These are phyloP conservation scores for Mucor irregularis DNA, from an alignment of 371 early-diverging fungal genomes.

Conservation along the genomic window DNA sequence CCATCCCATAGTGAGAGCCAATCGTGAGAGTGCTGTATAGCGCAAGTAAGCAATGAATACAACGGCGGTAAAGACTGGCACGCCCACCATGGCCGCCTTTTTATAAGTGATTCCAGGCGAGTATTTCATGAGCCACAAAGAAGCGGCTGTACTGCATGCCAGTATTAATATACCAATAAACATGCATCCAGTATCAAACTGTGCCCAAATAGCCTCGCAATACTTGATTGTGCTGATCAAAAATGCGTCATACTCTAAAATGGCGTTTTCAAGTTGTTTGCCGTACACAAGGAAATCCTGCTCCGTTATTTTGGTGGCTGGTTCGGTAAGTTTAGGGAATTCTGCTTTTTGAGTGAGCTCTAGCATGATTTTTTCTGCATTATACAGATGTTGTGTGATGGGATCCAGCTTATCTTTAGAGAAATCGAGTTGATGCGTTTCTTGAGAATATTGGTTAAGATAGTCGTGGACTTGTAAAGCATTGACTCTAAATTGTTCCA, in stretches of 20 bases:
- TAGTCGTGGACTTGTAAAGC: slow-evolving; percentile 81
- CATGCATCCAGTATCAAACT: slow-evolving; percentile 81
- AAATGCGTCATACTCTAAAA: slow-evolving; percentile 62
- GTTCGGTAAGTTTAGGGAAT: slow-evolving; percentile 11
- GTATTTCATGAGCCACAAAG: slow-evolving; percentile 6
- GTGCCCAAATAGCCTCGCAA: slow-evolving; percentile 88
- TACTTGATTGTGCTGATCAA: slow-evolving; percentile 66
- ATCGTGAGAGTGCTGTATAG: not conserved
- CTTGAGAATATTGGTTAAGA: slow-evolving; percentile 48
- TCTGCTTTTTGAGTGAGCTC: slow-evolving; percentile 34
- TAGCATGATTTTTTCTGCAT: slow-evolving; percentile 23
- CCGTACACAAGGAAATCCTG: not conserved
- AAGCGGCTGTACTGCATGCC: slow-evolving; percentile 14
- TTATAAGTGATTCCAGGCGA: not conserved
- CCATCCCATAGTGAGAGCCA: slow-evolving; percentile 5
- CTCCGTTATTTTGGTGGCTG: not conserved
- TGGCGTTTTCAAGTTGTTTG: slow-evolving; percentile 30
- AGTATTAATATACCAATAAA: slow-evolving; percentile 57
- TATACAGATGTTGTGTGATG: slow-evolving; percentile 23
- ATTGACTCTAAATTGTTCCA: slow-evolving; percentile 67
- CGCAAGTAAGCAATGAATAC: not conserved
- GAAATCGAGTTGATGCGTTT: slow-evolving; percentile 39
- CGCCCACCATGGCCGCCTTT: not conserved
- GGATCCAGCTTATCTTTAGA: slow-evolving; percentile 15
- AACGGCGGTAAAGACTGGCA: not conserved